A percentile compares a stretch with the other conserved stretches of the same genome.
Conservation (phyloP, 306 rosid species). For the Trifolium dubium region DNA sequence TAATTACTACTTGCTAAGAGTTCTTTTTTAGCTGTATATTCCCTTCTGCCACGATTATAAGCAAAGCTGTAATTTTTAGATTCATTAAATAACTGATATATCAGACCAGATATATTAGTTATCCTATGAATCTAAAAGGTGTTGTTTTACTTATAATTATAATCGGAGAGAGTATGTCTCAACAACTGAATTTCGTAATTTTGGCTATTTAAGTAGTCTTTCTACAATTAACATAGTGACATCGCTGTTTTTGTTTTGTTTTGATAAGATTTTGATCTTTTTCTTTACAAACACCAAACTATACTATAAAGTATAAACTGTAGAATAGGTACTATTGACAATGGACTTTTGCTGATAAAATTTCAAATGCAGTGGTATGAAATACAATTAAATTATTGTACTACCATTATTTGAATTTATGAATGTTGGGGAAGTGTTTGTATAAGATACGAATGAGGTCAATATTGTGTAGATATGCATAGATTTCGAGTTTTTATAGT, state of each 20-base stretch:
- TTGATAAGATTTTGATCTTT: not conserved
- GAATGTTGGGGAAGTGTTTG: not conserved
- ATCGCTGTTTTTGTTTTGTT: not conserved
- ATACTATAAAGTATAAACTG: not conserved
- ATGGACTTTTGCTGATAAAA: not conserved
- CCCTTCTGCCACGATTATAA: too few relatives aligned
- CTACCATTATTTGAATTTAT: not conserved
- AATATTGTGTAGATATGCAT: too few relatives aligned
- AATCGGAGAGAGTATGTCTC: not conserved
- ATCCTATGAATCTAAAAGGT: too few relatives aligned
- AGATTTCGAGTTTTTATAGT: not conserved
- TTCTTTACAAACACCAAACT: not conserved
- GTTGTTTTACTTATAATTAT: too few relatives aligned
- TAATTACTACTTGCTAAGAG: not conserved
- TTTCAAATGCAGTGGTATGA: not conserved
- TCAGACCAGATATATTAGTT: too few relatives aligned
- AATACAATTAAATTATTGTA: not conserved
- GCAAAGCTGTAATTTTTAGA: too few relatives aligned
- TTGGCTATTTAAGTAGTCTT: conserved; percentile 16
- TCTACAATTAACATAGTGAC: not conserved
- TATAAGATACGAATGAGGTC: too few relatives aligned
- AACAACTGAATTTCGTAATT: conserved; percentile 9
- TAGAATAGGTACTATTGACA: too few relatives aligned
- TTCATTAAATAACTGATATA: too few relatives aligned
- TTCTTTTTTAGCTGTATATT: conserved; percentile 11